Evolutionary conservation across 805 yeast genomes (phyloP), one percentile per base, ranked within the genome.

Genomic region (Cyberlindnera bimundalis): DNA sequence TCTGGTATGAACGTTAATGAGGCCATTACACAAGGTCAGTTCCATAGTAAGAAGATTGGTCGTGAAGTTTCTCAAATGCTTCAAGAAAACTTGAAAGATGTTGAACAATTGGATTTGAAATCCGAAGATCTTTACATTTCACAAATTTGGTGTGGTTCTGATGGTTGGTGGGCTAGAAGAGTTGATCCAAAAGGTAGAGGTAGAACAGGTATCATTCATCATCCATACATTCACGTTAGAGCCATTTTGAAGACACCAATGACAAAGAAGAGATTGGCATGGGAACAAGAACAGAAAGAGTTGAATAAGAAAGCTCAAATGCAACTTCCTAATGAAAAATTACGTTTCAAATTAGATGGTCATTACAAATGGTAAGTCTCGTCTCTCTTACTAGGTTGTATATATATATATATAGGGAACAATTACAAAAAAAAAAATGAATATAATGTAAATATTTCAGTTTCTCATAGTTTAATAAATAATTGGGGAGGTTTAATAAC

Each of bases 11-110:
- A 78, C 39, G 78, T 86, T 26, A 76, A 79, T 52, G 77, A 76
- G 31, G 98, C 97, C 38, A 84, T 91, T 52, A 87, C 91, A 29
- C 97, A 90, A 66, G 81, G 90, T 53, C 97, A 91, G 63, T 91
- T 91, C 70, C 78, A 80, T 60, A 74, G 80, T 35, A 88, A 87
- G 66, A 78, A 82, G 54, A 76, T 89, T 62, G 77, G 95, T 24
- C 73, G 81, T 41, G 96, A 89, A 49, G 73, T 89, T 40, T 90
- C 81, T 37, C 84, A 79, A 47, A 66, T 90, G 64, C 71, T 91
- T 47, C 78, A 80, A 55, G 69, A 76, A 37, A 96, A 95, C 9
- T 56, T 86, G 25, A 71, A 76, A 34, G 88, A 86, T 55, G 88
- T 90, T 17, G 67, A 74, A 42, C 31, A 47, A 26, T 32, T 47